Evolutionary conservation across 441 rosid genomes (phyloP).

Genomic region (California macrophylla): DNA sequence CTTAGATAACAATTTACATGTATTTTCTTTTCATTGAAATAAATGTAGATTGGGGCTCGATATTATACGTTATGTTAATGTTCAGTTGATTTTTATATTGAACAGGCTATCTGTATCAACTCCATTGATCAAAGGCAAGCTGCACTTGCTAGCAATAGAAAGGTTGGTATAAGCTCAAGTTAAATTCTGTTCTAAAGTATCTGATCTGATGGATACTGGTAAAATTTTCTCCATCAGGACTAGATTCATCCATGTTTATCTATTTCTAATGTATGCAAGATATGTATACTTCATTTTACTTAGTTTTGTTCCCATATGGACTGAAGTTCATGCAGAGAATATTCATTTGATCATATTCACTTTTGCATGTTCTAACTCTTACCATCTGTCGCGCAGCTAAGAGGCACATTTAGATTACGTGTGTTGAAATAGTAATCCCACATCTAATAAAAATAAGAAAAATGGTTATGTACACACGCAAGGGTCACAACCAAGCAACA

Average conservation of each 20-base stretch:
- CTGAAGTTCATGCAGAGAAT: background rate
- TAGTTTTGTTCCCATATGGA: background rate
- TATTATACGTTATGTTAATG: constrained; percentile 13
- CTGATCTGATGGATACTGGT: background rate
- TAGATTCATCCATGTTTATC: background rate
- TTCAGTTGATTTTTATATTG: constrained; percentile 23
- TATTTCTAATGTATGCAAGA: background rate
- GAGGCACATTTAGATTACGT: background rate
- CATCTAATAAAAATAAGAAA: too few relatives aligned
- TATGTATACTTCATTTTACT: background rate
- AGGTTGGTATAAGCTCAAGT: constrained; percentile 43
- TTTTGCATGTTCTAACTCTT: background rate
- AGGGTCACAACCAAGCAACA: too few relatives aligned
- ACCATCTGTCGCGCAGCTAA: background rate
- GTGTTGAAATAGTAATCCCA: too few relatives aligned
- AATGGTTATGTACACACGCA: too few relatives aligned
- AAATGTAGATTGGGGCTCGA: background rate
- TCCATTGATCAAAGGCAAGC: constrained; percentile 57
- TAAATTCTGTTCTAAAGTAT: constrained; percentile 11
- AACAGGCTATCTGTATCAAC: constrained; percentile 80
- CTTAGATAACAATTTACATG: background rate
- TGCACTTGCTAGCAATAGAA: constrained; percentile 81
- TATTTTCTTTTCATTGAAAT: background rate
- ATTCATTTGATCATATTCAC: background rate
- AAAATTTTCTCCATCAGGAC: background rate